These are phyloP conservation scores for Boletus speciosus DNA, from an alignment of 768 basidiomycete genomes.

Conservation along the genomic window DNA sequence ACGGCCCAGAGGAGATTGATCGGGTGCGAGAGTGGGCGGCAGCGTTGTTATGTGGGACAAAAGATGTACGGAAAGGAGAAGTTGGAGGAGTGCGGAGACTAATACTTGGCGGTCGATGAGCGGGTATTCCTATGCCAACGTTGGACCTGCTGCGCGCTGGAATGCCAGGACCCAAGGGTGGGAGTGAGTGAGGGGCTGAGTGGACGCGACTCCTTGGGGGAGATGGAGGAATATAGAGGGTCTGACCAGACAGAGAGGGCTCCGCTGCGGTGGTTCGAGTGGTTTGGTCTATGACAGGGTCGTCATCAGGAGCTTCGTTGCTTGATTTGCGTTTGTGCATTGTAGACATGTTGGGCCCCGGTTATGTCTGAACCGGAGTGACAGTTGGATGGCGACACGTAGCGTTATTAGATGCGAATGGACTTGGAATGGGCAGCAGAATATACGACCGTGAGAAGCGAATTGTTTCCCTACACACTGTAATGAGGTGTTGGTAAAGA, in stretches of 20 bases:
- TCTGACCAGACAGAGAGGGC: conserved; percentile 2
- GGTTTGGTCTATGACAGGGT: conserved; percentile 9
- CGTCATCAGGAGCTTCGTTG: conserved; percentile 37
- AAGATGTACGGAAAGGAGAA: conserved; percentile 32
- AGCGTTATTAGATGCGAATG: neutral
- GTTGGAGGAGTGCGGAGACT: conserved; percentile 27
- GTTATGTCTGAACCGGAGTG: neutral
- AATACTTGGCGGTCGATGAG: conserved; percentile 23
- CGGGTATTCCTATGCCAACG: conserved; percentile 22
- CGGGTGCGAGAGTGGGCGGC: conserved; percentile 28
- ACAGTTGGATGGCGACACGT: neutral
- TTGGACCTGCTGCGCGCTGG: conserved; percentile 19
- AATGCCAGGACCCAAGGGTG: conserved; percentile 20
- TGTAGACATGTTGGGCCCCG: conserved; percentile 5
- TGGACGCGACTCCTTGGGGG: conserved; percentile 27
- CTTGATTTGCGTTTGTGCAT: conserved; percentile 47
- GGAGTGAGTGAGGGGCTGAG: conserved; percentile 21
- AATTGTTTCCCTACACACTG: neutral
- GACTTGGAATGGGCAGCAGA: neutral
- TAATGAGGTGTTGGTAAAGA: conserved; percentile 1
- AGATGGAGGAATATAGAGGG: conserved; percentile 12
- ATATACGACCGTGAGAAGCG: neutral
- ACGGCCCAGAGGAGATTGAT: conserved; percentile 33
- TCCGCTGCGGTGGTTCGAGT: neutral
- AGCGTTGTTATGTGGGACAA: conserved; percentile 9